A percentile compares a stretch with the other conserved stretches of the same genome.
phyloP scores from a whole-genome alignment of 768 basidiomycete genomes.

The Leccinum truebloodii region DNA sequence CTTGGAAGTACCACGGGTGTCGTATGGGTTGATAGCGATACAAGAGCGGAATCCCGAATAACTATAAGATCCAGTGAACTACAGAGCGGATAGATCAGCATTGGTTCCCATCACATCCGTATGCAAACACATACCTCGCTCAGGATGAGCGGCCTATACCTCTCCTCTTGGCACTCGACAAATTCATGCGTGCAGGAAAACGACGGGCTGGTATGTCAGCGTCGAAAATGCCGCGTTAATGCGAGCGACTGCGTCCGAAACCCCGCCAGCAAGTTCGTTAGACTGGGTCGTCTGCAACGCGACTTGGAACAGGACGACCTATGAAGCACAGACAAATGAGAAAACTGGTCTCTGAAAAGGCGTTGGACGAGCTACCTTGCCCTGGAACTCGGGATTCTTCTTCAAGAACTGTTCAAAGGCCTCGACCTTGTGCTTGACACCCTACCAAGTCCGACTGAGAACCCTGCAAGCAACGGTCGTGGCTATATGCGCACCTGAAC shows the following conservation, averaged over 20 bases:
- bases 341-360: neutral
- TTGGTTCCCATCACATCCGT: neutral
- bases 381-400: slow-evolving; percentile 75
- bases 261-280: slow-evolving; percentile 72
- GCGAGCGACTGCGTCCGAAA: slow-evolving; percentile 70
- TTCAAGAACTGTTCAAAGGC: slow-evolving; percentile 85
- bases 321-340: neutral
- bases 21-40: slow-evolving; percentile 86
- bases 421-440: slow-evolving; percentile 79
- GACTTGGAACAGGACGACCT: slow-evolving; percentile 85
- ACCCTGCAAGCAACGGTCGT: neutral
- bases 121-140: slow-evolving; percentile 58
- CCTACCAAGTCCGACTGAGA: slow-evolving; percentile 34
- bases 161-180: slow-evolving; percentile 79
- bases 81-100: neutral
- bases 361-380: slow-evolving; percentile 47
- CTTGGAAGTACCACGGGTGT: slow-evolving; percentile 77
- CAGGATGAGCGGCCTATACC: slow-evolving; percentile 69
- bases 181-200: slow-evolving; percentile 86
- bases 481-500: slow-evolving; percentile 50
- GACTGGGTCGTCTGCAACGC: slow-evolving; percentile 80
- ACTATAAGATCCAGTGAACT: slow-evolving; percentile 87
- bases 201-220: slow-evolving; percentile 84
- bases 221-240: slow-evolving; percentile 85
- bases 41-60: slow-evolving; percentile 87